A percentile compares a stretch with the other conserved stretches of the same genome.
Conservation (phyloP, 2,329 filamentous ascomycete genomes). For the Pezicula radicicola region DNA sequence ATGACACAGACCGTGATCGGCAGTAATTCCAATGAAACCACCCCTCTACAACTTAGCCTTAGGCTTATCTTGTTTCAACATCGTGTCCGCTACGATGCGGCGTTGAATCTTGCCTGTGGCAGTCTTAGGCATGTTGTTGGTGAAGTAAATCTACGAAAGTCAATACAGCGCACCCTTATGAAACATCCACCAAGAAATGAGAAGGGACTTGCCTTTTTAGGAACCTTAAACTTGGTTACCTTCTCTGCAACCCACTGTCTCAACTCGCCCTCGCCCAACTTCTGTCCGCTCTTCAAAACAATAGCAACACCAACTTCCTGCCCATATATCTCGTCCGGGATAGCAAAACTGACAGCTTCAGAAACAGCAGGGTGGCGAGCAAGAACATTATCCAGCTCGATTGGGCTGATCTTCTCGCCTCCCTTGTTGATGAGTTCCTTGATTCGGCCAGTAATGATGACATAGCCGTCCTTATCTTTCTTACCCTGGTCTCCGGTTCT, state of each 20-base stretch:
- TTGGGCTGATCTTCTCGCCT: slow-evolving; percentile 85
- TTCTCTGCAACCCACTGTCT: slow-evolving; percentile 66
- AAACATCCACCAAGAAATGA: background rate
- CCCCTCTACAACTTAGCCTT: slow-evolving; percentile 50
- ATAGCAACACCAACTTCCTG: slow-evolving; percentile 78
- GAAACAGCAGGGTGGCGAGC: slow-evolving; percentile 68
- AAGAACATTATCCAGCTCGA: slow-evolving; percentile 82
- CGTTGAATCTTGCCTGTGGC: slow-evolving; percentile 89
- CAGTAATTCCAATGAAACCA: too few species aligned
- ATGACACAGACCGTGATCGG: too few species aligned
- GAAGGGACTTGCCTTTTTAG: slow-evolving; percentile 62
- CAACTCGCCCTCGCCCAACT: slow-evolving; percentile 56
- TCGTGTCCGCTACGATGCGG: slow-evolving; percentile 79
- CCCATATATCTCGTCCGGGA: slow-evolving; percentile 79
- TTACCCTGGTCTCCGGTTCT: slow-evolving; percentile 85
- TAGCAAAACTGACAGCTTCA: slow-evolving; percentile 81
- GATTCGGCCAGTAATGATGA: slow-evolving; percentile 86
- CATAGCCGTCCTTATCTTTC: slow-evolving; percentile 74
- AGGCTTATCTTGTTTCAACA: slow-evolving; percentile 66
- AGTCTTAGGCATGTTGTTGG: slow-evolving; percentile 83
- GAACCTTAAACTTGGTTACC: slow-evolving; percentile 80
- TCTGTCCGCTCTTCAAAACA: slow-evolving; percentile 65
- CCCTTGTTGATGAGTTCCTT: slow-evolving; percentile 93
- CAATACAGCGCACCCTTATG: slow-evolving; percentile 3
- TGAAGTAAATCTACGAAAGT: slow-evolving; percentile 66